Evolutionary conservation across 495 filamentous ascomycete genomes (phyloP), one percentile per base, ranked within the genome.

Genomic region (Hyaloscypha finlandica): DNA sequence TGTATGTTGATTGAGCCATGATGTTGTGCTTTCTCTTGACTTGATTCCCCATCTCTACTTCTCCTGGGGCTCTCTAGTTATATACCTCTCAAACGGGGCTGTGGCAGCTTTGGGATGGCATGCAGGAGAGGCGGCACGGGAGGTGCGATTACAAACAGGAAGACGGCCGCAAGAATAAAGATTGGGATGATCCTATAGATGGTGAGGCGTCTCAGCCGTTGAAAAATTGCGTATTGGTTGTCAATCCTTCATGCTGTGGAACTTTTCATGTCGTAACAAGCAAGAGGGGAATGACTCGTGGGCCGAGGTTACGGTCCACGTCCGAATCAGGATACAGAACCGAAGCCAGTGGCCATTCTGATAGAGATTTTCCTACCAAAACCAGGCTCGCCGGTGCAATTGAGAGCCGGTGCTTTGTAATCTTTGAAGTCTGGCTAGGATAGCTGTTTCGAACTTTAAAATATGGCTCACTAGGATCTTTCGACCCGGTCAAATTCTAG

Each of bases 1-100:
- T 75, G 55, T 80, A 84, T 56, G 76, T 72, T 63, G 62, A 53
- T 68, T 70, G 54, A 60, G 73, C 52, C 71, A 74, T 73, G 65
- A 71, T 71, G 66, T 70, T 73, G 8, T 6, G 8, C 42, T 48
- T 48, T 48, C 42, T 48, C 42, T 48, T 48, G 8, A 48, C 42
- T 48, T 6, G 42, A 16, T 4, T 25, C 25, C 25, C 42, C 42
- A 48, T 48, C 4, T 48, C 16, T 48, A 12, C 35, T 48, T 14
- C 16, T 48, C 16, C 16, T 6, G 42, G 42, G 9, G 42, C 42
- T 48, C 42, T 48, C 42, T 48, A 6, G 8, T 48, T 48, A 48
- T 48, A 48, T 48, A 48, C 16, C 42, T 16, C 42, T 48, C 16
- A 19, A 48, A 48, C 11, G 9, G 42, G 42, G 42, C 3, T 19